phyloP scores from a whole-genome alignment of 129 eudicot genomes.

The Centella asiatica region DNA sequence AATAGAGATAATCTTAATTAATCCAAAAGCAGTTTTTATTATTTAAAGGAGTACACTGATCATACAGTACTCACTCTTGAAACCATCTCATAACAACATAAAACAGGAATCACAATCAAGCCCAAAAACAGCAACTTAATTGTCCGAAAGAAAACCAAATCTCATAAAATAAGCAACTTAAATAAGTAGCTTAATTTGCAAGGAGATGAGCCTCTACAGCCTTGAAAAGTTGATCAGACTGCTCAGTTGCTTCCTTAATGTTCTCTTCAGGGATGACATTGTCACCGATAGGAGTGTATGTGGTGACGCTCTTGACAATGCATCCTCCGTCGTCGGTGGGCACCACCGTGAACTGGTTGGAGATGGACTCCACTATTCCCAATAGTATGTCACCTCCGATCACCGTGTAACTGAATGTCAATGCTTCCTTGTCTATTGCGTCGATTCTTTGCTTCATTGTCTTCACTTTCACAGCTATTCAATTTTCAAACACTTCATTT shows the following conservation, averaged over 20 bases:
- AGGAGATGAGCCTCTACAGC: conserved; percentile 11
- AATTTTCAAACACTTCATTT: no score
- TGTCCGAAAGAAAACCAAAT: not conserved
- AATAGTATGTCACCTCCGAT: conserved; percentile 2
- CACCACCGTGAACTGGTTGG: not conserved
- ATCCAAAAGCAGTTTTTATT: no score
- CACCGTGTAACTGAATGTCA: not conserved
- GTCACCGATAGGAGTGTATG: not conserved
- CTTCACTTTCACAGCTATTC: not conserved
- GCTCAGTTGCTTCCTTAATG: not conserved
- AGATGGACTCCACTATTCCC: conserved; percentile 3
- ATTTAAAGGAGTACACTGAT: no score
- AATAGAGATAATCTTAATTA: no score
- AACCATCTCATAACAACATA: no score
- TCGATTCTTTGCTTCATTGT: not conserved
- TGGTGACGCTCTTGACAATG: not conserved
- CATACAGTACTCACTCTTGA: no score
- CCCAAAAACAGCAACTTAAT: no score
- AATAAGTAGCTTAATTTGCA: not conserved
- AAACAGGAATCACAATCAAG: no score
- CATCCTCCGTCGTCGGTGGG: not conserved
- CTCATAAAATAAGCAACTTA: not conserved
- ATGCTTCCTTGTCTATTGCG: not conserved
- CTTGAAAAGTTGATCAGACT: not conserved
- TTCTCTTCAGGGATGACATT: conserved; percentile 1